Conservation (phyloP, 352 stramenopile species). For the Aphanomyces cochlioides region DNA sequence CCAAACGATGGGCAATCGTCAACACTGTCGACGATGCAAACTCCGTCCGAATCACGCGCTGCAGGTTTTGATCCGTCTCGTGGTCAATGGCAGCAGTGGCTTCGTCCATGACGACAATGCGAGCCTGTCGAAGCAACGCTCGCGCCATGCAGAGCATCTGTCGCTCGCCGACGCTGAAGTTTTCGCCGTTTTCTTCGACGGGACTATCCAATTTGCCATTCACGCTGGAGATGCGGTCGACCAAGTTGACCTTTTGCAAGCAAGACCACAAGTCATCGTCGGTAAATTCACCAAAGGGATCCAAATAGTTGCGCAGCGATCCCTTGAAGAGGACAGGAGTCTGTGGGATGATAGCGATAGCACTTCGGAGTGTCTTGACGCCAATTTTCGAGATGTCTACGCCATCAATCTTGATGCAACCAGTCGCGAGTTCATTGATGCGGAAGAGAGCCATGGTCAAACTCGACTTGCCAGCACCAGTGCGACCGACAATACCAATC, state of each 20-base stretch:
- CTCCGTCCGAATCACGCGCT: constrained; percentile 42
- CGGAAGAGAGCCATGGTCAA: constrained; percentile 80
- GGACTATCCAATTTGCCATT: constrained; percentile 40
- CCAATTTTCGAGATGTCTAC: constrained; percentile 56
- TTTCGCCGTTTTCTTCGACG: constrained; percentile 79
- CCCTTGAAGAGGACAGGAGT: constrained; percentile 78
- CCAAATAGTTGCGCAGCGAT: constrained; percentile 78
- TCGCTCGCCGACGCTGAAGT: constrained; percentile 83
- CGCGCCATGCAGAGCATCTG: constrained; percentile 86
- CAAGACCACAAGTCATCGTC: constrained; percentile 60
- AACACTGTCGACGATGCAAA: constrained; percentile 85
- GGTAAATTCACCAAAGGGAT: constrained; percentile 62
- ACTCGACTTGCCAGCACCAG: constrained; percentile 67
- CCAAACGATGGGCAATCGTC: constrained; percentile 91
- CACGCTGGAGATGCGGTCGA: constrained; percentile 26
- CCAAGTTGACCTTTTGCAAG: constrained; percentile 55
- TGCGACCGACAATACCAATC: constrained; percentile 75
- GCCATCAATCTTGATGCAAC: constrained; percentile 73
- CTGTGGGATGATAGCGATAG: constrained; percentile 83
- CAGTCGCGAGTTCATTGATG: constrained; percentile 62
- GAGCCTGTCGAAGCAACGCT: constrained; percentile 73
- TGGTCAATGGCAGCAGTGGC: constrained; percentile 54
- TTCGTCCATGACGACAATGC: constrained; percentile 89
- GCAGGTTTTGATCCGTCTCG: constrained; percentile 40
- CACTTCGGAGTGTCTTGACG: constrained; percentile 56